Evolutionary conservation across 1,139 yeast species (phyloP).

Genomic region (Debaryomyces psychrophilus): DNA sequence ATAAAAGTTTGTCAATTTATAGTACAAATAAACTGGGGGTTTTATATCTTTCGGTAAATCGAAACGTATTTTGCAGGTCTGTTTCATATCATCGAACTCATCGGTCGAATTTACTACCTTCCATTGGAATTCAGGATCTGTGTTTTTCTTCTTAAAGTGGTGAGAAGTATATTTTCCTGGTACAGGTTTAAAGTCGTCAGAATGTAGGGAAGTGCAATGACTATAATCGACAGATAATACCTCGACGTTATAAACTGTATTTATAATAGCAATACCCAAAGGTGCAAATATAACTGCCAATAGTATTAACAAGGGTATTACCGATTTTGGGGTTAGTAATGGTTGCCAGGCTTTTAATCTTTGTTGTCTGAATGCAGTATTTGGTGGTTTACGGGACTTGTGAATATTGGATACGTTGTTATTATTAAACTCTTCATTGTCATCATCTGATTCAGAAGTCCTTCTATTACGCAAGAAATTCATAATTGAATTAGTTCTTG

Average conservation of each 20-base stretch:
- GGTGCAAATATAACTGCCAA: slow-evolving; percentile 74
- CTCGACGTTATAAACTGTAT: slow-evolving; percentile 63
- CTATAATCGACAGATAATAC: slow-evolving; percentile 62
- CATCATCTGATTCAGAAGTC: slow-evolving; percentile 29
- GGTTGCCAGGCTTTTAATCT: slow-evolving; percentile 85
- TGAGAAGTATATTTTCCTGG: slow-evolving; percentile 55
- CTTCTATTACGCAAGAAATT: slow-evolving; percentile 45
- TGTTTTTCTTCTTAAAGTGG: slow-evolving; percentile 54
- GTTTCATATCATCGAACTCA: slow-evolving; percentile 37
- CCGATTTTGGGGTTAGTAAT: slow-evolving; percentile 74
- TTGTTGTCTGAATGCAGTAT: slow-evolving; percentile 79
- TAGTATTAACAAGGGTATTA: slow-evolving; percentile 64
- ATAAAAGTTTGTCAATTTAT: slow-evolving; percentile 70
- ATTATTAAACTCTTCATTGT: slow-evolving; percentile 28
- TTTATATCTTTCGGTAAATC: slow-evolving; percentile 59
- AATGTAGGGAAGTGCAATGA: slow-evolving; percentile 50
- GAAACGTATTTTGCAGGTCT: slow-evolving; percentile 59
- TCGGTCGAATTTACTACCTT: slow-evolving; percentile 39
- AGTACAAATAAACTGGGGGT: slow-evolving; percentile 67
- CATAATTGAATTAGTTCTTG: slow-evolving; percentile 25
- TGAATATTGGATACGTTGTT: slow-evolving; percentile 33
- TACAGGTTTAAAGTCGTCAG: slow-evolving; percentile 39
- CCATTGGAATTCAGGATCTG: slow-evolving; percentile 59
- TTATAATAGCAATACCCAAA: slow-evolving; percentile 67
- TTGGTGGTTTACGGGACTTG: slow-evolving; percentile 69